Conservation (phyloP, 352 stramenopile species). For the Pythium phragmiticola region DNA sequence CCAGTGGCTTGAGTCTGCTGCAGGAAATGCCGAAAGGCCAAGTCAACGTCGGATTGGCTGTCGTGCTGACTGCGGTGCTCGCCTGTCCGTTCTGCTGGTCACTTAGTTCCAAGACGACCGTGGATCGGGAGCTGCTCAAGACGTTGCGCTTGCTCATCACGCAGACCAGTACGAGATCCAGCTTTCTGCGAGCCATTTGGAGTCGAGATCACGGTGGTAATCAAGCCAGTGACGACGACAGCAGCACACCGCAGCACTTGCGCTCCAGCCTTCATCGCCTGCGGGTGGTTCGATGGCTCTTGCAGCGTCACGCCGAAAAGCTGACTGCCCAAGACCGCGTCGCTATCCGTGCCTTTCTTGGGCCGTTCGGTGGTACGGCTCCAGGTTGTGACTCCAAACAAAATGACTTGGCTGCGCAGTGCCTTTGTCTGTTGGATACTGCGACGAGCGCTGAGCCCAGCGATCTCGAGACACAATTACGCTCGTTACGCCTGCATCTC, state of each 20-base stretch:
- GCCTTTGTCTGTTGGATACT: neutral
- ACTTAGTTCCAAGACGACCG: conserved; percentile 12
- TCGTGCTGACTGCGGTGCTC: conserved; percentile 35
- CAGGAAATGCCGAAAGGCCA: conserved; percentile 4
- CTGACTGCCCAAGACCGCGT: neutral
- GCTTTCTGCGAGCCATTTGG: conserved; percentile 33
- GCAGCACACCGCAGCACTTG: neutral
- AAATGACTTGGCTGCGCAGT: conserved; percentile 2
- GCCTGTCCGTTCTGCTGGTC: conserved; percentile 36
- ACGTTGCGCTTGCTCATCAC: conserved; percentile 41
- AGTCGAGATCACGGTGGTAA: neutral
- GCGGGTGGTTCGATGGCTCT: conserved; percentile 26
- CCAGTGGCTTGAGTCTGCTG: neutral
- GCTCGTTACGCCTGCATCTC: conserved; percentile 9
- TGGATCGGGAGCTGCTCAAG: conserved; percentile 37
- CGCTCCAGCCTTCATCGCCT: conserved; percentile 24
- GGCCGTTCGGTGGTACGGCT: neutral
- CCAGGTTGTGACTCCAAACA: neutral
- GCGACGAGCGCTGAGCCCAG: neutral
- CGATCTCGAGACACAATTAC: conserved; percentile 3
- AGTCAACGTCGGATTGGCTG: conserved; percentile 29
- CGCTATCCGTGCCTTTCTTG: neutral
- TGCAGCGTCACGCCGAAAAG: conserved; percentile 23
- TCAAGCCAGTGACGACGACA: neutral
- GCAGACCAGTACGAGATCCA: conserved; percentile 31